phyloP scores from a whole-genome alignment of 139 green algal species.

The Desmodesmus armatus region DNA sequence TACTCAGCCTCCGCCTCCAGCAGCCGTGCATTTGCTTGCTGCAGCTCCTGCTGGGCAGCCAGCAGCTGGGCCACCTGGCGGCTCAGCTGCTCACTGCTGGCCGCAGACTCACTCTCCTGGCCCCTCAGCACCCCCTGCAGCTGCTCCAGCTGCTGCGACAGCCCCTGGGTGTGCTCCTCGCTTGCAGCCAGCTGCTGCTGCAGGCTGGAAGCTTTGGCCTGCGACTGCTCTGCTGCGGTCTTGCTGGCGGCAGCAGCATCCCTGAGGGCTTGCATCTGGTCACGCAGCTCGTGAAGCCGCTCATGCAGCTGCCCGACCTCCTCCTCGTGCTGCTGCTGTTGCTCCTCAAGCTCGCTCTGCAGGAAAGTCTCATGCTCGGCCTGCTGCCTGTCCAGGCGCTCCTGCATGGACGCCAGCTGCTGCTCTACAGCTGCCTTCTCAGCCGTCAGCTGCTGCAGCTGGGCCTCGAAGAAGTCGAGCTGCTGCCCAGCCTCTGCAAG shows the following conservation, averaged over 20 bases:
- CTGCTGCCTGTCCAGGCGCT: neutral
- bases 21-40: slow-evolving; percentile 10
- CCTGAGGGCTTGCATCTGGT: neutral
- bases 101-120: slow-evolving; percentile 5
- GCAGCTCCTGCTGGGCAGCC: slow-evolving; percentile 3
- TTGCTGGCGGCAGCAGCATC: neutral
- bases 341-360: slow-evolving; percentile 19
- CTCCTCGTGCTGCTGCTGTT: slow-evolving; percentile 38
- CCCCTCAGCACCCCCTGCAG: slow-evolving; percentile 3
- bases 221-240: neutral
- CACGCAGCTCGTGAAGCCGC: neutral
- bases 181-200: neutral
- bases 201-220: neutral
- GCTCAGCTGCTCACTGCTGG: slow-evolving; percentile 7
- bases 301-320: slow-evolving; percentile 10
- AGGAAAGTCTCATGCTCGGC: neutral
- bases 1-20: slow-evolving; percentile 33
- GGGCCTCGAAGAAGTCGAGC: slow-evolving; percentile 13
- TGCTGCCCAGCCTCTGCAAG: slow-evolving; percentile 19
- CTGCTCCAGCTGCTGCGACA: neutral
- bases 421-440: slow-evolving; percentile 28
- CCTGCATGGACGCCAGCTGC: neutral
- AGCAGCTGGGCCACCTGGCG: slow-evolving; percentile 17
- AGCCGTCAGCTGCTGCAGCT: slow-evolving; percentile 1
- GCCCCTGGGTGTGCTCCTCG: neutral